A percentile compares a stretch with the other conserved stretches of the same genome.
Evolutionary conservation across 208 protist species (phyloP).

Genomic region (Chromosphaera perkinsii): DNA sequence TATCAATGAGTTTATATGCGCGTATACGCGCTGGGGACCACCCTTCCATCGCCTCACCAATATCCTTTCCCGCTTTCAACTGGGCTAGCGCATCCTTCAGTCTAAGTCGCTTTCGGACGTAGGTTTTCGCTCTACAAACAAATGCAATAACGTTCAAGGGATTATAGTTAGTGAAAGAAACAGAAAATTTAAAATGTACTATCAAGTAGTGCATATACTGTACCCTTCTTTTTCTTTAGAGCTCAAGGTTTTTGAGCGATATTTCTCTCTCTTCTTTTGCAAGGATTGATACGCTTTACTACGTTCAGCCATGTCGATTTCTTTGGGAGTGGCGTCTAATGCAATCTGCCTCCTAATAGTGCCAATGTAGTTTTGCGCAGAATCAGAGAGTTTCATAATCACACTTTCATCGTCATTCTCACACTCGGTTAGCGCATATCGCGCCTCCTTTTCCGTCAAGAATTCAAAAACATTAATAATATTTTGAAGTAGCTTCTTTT

Average conservation of each 20-base stretch:
- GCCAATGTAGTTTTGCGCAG: background rate
- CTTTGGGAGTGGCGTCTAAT: background rate
- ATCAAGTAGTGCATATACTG: background rate
- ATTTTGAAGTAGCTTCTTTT: background rate
- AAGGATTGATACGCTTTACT: no score
- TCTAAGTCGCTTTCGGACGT: no score
- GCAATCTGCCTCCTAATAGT: background rate
- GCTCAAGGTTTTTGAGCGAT: no score
- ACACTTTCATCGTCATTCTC: background rate
- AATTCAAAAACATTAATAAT: slow-evolving; percentile 3
- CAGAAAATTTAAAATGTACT: no score
- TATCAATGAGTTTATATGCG: slow-evolving; percentile 18
- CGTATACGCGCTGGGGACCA: background rate
- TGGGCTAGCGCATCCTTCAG: background rate
- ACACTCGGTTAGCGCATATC: background rate
- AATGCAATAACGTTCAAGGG: no score
- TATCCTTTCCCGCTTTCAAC: background rate
- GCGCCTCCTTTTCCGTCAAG: background rate
- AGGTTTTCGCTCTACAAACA: no score
- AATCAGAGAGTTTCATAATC: background rate
- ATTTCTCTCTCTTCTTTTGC: no score
- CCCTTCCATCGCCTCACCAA: background rate
- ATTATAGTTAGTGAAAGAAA: no score
- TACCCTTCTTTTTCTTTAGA: no score
- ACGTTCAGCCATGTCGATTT: background rate